A percentile compares a stretch with the other conserved stretches of the same genome.
phyloP scores from a whole-genome alignment of 108 stramenopile species.

The Conticribra guillardii region DNA sequence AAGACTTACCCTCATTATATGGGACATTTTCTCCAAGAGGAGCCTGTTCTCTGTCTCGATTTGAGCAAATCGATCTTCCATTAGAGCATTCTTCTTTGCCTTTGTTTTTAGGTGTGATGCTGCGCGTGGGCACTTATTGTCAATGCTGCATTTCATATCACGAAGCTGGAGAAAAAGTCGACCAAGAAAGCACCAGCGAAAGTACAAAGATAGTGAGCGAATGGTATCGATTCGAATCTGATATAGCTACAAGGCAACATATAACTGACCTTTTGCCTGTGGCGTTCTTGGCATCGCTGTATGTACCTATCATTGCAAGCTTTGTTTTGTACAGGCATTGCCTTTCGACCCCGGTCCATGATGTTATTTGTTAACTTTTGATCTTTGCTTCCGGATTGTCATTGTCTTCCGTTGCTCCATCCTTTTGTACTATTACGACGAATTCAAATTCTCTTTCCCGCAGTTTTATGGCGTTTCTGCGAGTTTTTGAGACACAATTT shows the following conservation, averaged over 20 bases:
- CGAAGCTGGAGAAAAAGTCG: slow-evolving; percentile 49
- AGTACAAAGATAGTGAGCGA: neutral
- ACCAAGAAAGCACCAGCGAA: neutral
- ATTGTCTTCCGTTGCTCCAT: too few species aligned
- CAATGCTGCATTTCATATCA: slow-evolving; percentile 84
- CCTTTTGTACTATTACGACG: too few species aligned
- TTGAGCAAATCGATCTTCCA: slow-evolving; percentile 71
- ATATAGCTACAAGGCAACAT: neutral
- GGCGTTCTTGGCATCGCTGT: slow-evolving; percentile 59
- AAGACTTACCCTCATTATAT: slow-evolving; percentile 74
- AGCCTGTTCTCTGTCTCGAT: slow-evolving; percentile 90
- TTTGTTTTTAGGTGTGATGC: slow-evolving; percentile 70
- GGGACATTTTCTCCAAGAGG: slow-evolving; percentile 84
- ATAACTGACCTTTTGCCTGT: slow-evolving; percentile 61
- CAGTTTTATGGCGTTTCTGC: too few species aligned
- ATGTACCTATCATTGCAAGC: slow-evolving; percentile 72
- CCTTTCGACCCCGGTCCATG: slow-evolving; percentile 83
- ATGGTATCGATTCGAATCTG: neutral
- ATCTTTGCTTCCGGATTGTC: too few species aligned
- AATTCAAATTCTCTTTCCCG: too few species aligned
- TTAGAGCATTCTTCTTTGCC: slow-evolving; percentile 81
- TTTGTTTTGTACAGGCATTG: slow-evolving; percentile 86
- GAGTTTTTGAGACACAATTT: too few species aligned
- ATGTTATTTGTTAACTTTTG: slow-evolving; percentile 10
- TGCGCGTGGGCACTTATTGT: slow-evolving; percentile 71